A percentile compares a stretch with the other conserved stretches of the same genome.
These are phyloP conservation scores for Trypanosoma theileri DNA, from an alignment of 208 protist species.

Conservation along the genomic window DNA sequence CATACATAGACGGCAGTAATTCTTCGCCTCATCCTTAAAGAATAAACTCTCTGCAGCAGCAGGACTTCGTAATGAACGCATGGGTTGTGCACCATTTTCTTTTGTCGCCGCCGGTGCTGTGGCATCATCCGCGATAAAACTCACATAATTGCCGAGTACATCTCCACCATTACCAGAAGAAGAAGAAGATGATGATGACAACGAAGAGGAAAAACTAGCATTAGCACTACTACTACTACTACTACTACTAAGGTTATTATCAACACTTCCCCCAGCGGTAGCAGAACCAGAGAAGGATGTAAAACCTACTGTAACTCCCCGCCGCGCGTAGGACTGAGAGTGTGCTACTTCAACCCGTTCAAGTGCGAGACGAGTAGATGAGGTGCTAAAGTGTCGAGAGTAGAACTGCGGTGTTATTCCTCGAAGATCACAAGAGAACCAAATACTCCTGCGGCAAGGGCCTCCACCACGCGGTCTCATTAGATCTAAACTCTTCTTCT, in stretches of 20 bases:
- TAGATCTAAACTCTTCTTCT: neutral
- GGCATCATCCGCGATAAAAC: conserved; percentile 48
- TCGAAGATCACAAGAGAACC: neutral
- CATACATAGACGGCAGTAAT: conserved; percentile 64
- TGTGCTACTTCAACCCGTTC: conserved; percentile 44
- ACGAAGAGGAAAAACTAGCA: neutral
- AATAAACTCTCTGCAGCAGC: conserved; percentile 24
- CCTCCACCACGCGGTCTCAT: too few relatives aligned
- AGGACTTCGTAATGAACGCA: conserved; percentile 27
- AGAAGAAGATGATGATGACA: conserved; percentile 18
- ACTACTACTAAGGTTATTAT: too few relatives aligned
- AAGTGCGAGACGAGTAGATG: conserved; percentile 20
- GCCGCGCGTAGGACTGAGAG: conserved; percentile 20
- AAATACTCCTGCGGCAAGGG: neutral
- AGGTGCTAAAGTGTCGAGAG: conserved; percentile 14
- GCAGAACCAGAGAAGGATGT: conserved; percentile 3
- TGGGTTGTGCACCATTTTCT: conserved; percentile 28
- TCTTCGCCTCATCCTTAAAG: conserved; percentile 32
- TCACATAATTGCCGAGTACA: conserved; percentile 43
- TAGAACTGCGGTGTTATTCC: neutral
- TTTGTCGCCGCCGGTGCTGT: conserved; percentile 47
- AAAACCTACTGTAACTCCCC: conserved; percentile 26
- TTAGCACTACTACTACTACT: neutral
- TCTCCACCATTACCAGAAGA: conserved; percentile 24
- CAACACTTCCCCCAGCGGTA: too few relatives aligned